Conservation (phyloP, 73 alveolate genomes). For the Effrenium voratum region DNA sequence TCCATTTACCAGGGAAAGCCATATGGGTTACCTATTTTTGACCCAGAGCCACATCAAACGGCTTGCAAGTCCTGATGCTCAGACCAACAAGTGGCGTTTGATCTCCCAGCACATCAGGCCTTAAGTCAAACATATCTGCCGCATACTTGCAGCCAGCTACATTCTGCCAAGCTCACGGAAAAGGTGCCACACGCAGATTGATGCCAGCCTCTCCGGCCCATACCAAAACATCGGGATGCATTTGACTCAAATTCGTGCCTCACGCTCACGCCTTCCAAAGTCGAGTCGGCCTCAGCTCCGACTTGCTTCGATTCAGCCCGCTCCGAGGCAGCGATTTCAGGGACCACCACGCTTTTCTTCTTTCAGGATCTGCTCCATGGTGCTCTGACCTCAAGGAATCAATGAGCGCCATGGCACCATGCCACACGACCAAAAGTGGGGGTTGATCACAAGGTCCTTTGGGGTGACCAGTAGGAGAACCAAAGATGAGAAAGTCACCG, state of each 20-base stretch:
- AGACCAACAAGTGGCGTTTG: constrained; percentile 12
- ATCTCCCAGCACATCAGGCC: constrained; percentile 41
- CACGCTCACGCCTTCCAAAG: not conserved
- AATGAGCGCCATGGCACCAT: too few species aligned
- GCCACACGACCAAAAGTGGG: too few species aligned
- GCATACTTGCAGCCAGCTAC: too few species aligned
- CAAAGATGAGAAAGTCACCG: too few species aligned
- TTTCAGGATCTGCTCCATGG: not conserved
- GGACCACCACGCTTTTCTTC: constrained; percentile 9
- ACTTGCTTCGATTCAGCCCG: not conserved
- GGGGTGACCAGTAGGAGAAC: too few species aligned
- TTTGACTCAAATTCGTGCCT: not conserved
- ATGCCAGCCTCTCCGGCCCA: too few species aligned
- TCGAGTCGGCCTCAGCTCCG: not conserved
- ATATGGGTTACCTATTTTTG: too few species aligned
- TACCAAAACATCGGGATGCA: not conserved
- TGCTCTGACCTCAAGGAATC: not conserved
- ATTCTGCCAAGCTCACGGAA: not conserved
- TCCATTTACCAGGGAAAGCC: too few species aligned
- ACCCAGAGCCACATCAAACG: too few species aligned
- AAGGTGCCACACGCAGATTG: constrained; percentile 22
- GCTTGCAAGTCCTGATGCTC: too few species aligned
- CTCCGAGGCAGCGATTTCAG: not conserved
- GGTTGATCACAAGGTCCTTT: too few species aligned
- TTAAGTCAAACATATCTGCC: too few species aligned